phyloP scores from a whole-genome alignment of 352 stramenopile genomes.

The Globisporangium spiculum region DNA sequence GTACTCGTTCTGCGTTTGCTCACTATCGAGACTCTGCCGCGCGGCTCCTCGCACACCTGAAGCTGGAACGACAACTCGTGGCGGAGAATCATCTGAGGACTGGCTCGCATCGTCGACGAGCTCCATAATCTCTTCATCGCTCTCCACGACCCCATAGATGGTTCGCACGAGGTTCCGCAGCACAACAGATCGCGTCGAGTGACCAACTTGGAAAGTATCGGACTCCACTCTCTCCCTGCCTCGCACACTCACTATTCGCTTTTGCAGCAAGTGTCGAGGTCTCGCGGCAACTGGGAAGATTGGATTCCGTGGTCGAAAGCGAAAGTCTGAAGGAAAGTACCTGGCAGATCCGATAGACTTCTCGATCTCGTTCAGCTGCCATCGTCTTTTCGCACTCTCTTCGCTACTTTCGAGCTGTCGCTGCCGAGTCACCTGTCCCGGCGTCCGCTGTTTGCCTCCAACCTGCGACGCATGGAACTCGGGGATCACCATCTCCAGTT shows the following conservation, averaged over 20 bases:
- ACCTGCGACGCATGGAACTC: conserved; percentile 78
- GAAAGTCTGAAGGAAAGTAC: conserved; percentile 47
- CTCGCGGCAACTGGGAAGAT: conserved; percentile 41
- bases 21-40: not conserved
- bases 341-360: conserved; percentile 39
- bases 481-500: conserved; percentile 73
- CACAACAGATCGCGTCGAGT: conserved; percentile 42
- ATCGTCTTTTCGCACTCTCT: conserved; percentile 22
- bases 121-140: conserved; percentile 19
- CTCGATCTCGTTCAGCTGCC: conserved; percentile 72
- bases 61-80: not conserved
- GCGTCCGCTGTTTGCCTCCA: conserved; percentile 41
- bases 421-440: conserved; percentile 7
- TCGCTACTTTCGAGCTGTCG: conserved; percentile 1
- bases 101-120: not conserved
- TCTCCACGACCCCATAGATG: conserved; percentile 41
- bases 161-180: conserved; percentile 48
- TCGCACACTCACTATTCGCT: conserved; percentile 12
- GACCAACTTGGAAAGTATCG: conserved; percentile 30
- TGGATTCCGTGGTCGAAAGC: conserved; percentile 24
- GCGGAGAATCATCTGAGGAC: not conserved
- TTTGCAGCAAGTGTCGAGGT: conserved; percentile 39
- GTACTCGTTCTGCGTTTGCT: conserved; percentile 9
- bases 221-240: conserved; percentile 16
- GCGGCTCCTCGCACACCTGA: not conserved